Evolutionary conservation across 2,329 filamentous ascomycete genomes (phyloP).

Genomic region (Myriosclerotinia scirpicola): DNA sequence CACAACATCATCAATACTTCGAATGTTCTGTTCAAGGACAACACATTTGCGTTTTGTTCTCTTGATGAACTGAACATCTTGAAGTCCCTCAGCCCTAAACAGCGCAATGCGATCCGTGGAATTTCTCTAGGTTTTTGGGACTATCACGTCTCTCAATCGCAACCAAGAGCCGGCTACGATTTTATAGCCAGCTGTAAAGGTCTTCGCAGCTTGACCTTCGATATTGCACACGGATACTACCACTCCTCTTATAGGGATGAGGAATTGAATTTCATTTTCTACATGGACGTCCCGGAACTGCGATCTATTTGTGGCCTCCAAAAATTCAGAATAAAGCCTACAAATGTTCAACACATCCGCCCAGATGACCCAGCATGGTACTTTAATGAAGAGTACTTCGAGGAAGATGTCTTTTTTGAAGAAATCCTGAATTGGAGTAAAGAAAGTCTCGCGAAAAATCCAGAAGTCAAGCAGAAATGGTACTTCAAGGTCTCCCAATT

Average conservation of each 20-base stretch:
- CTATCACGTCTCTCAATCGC: no score
- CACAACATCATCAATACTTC: background rate
- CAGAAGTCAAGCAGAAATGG: background rate
- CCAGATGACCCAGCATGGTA: background rate
- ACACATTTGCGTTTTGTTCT: background rate
- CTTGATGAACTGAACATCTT: background rate
- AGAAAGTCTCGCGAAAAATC: background rate
- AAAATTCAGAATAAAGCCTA: background rate
- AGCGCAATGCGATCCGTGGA: background rate
- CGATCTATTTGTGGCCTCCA: background rate
- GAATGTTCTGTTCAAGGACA: background rate
- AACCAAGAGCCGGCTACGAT: no score
- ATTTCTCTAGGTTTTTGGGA: no score
- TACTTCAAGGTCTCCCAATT: background rate
- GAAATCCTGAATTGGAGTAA: accelerated
- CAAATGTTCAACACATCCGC: background rate
- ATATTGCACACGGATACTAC: no score
- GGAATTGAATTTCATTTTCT: no score
- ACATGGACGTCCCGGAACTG: background rate
- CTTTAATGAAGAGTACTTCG: background rate
- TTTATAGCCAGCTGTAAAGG: background rate
- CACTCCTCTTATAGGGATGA: no score
- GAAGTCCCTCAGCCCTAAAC: background rate
- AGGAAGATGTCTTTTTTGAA: background rate
- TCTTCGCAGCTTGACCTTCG: background rate